These are phyloP conservation scores for Buddleja alternifolia DNA, from an alignment of 257 asterid species.

Conservation along the genomic window DNA sequence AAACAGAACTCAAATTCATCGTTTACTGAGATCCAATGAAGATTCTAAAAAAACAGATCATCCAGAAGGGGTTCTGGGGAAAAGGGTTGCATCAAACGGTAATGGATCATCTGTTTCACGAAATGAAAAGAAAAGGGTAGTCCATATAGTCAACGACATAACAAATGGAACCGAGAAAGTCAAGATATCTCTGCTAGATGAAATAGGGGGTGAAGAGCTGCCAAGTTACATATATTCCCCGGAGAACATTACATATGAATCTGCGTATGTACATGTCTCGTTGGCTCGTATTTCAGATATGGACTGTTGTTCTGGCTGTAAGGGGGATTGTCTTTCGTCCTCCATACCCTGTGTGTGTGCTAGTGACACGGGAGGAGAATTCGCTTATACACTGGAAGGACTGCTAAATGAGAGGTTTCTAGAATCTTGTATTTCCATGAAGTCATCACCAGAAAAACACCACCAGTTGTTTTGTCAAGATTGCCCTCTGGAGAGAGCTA, in stretches of 20 bases:
- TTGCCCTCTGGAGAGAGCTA: slow-evolving; percentile 84
- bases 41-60: slow-evolving; percentile 6
- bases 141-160: slow-evolving; percentile 42
- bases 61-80: slow-evolving; percentile 20
- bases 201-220: slow-evolving; percentile 43
- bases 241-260: slow-evolving; percentile 48
- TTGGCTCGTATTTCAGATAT: slow-evolving; percentile 76
- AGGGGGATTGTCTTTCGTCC: slow-evolving; percentile 63
- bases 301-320: slow-evolving; percentile 65
- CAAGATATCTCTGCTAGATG: slow-evolving; percentile 60
- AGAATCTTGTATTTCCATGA: slow-evolving; percentile 49
- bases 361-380: slow-evolving; percentile 78
- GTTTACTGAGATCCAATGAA: not conserved
- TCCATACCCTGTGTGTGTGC: slow-evolving; percentile 81
- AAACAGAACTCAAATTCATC: slow-evolving; percentile 5
- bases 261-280: slow-evolving; percentile 58
- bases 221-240: slow-evolving; percentile 54
- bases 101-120: slow-evolving; percentile 29
- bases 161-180: slow-evolving; percentile 62
- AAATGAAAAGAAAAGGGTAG: slow-evolving; percentile 21
- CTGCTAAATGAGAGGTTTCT: slow-evolving; percentile 55
- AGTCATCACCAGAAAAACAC: slow-evolving; percentile 41
- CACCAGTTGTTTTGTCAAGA: slow-evolving; percentile 51
- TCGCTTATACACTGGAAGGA: slow-evolving; percentile 69
- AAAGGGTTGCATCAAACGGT: slow-evolving; percentile 21